These are phyloP conservation scores for Cladophialophora chaetospira DNA, from an alignment of 2,329 filamentous ascomycete species.

Conservation along the genomic window DNA sequence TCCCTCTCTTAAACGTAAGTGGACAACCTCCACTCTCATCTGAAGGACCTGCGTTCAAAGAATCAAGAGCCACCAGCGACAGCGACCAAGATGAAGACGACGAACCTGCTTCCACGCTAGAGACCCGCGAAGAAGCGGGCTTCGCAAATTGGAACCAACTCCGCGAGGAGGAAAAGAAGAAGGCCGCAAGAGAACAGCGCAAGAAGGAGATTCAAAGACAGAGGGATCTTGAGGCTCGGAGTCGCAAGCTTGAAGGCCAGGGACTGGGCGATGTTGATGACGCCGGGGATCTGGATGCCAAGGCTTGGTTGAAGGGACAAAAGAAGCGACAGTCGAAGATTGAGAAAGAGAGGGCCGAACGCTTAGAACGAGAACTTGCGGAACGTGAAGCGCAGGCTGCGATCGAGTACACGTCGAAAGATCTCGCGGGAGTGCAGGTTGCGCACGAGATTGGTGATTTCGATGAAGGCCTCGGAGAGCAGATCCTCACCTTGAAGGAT, in stretches of 20 bases:
- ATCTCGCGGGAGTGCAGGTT: slow-evolving; percentile 87
- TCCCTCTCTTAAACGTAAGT: slow-evolving; percentile 33
- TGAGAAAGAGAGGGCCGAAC: slow-evolving; percentile 68
- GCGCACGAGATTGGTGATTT: slow-evolving; percentile 83
- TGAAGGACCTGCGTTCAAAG: slow-evolving; percentile 60
- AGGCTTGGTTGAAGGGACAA: slow-evolving; percentile 81
- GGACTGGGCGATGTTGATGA: slow-evolving; percentile 77
- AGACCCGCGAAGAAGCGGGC: slow-evolving; percentile 58
- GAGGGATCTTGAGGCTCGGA: slow-evolving; percentile 77
- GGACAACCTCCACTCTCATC: slow-evolving; percentile 26
- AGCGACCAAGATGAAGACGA: slow-evolving; percentile 57
- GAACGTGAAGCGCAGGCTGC: slow-evolving; percentile 70
- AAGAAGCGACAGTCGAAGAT: slow-evolving; percentile 96
- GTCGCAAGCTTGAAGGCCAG: slow-evolving; percentile 75
- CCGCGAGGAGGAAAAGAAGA: slow-evolving; percentile 71
- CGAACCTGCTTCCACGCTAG: slow-evolving; percentile 78
- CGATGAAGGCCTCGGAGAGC: slow-evolving; percentile 65
- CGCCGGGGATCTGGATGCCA: slow-evolving; percentile 70
- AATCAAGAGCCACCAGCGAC: slow-evolving; percentile 40
- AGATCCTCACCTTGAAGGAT: slow-evolving; percentile 94
- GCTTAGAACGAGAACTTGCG: slow-evolving; percentile 72
- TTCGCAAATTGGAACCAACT: slow-evolving; percentile 57
- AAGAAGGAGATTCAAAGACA: slow-evolving; percentile 84
- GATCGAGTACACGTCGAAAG: slow-evolving; percentile 79
- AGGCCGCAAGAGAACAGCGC: slow-evolving; percentile 67